A percentile compares a stretch with the other conserved stretches of the same genome.
phyloP scores from a whole-genome alignment of 2,329 filamentous ascomycete species.

The Fusarium heterosporum region DNA sequence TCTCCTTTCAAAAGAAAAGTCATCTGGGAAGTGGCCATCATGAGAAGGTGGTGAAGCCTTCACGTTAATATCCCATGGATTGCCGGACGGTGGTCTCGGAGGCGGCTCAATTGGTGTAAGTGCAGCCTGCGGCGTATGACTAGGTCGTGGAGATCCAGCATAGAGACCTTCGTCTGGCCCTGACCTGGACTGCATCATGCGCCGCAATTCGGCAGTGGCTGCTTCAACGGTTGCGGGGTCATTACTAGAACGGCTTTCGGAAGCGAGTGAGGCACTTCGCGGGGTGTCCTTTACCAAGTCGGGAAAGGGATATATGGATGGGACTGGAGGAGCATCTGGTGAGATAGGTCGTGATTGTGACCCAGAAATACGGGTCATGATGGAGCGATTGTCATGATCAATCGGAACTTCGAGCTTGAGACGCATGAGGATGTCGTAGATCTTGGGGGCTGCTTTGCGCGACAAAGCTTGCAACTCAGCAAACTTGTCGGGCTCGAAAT shows the following conservation, averaged over 20 bases:
- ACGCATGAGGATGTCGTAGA: slow-evolving; percentile 63
- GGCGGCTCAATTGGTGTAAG: slow-evolving; percentile 42
- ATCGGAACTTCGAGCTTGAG: slow-evolving; percentile 62
- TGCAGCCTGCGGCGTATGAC: slow-evolving; percentile 19
- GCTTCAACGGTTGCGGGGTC: slow-evolving; percentile 46
- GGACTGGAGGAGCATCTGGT: slow-evolving; percentile 43
- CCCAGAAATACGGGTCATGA: slow-evolving; percentile 45
- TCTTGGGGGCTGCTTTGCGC: slow-evolving; percentile 61
- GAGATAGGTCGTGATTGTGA: slow-evolving; percentile 48
- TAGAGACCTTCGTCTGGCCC: slow-evolving; percentile 46
- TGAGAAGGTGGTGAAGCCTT: slow-evolving; percentile 32
- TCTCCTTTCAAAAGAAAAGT: slow-evolving; percentile 44
- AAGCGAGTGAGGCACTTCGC: slow-evolving; percentile 15
- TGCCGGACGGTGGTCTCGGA: slow-evolving; percentile 54
- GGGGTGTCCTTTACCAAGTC: slow-evolving; percentile 25
- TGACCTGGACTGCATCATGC: slow-evolving; percentile 46
- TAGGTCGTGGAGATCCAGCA: slow-evolving; percentile 20
- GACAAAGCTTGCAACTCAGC: slow-evolving; percentile 61
- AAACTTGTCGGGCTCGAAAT: slow-evolving; percentile 64
- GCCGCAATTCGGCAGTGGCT: slow-evolving; percentile 48
- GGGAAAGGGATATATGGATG: slow-evolving; percentile 39
- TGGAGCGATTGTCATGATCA: slow-evolving; percentile 45
- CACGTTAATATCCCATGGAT: slow-evolving; percentile 57
- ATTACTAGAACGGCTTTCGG: slow-evolving; percentile 24
- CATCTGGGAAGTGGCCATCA: slow-evolving; percentile 38